Base-by-base conservation (phyloP, 2,329 filamentous ascomycete species). In the Daldinia sp. region DNA sequence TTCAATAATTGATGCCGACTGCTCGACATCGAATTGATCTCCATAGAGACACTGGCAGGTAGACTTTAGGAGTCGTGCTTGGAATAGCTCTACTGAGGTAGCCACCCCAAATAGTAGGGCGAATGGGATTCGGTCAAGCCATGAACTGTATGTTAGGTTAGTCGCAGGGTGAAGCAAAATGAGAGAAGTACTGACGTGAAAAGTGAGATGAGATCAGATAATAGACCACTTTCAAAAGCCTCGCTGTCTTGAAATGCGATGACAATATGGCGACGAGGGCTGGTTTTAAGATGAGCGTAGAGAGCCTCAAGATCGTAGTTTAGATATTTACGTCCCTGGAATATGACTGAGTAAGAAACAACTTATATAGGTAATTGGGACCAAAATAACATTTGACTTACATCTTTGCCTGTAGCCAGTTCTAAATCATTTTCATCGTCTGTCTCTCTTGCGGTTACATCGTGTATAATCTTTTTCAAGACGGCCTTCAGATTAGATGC, bases 241-340 rank as follows among this genome's bases (percentile, higher is more conserved):
- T 96, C 93, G 69, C 92, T 93, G 75, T 96, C 93, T 77, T 94
- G 90, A 66, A 96, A 89, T 0, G 91, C 89, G 55, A 97, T 83
- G 58, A 93, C 86, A 9, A 95, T 86, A 72, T 89, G 88, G 44
- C 86, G 80, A 33, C 85, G 85, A 26, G 80, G 78, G 41, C 86
- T 85, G 7, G 83, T 81, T 65, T 83, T 84, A 13, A 89, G 83
- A 78, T 87, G 89, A 28, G 87, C 84, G 68, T 89, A 82, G 33
- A 96, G 79, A 26, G 91, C 88, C 73, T 92, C 90, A 15, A 96
- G 84, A 75, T 96, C 93, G 77, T 95, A 96, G 73, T 93, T 91
- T 2, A 95, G 85, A 66, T 92, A 87, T 77, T 88, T 89, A 37
- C 87, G 86, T 1, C 87, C 88, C 84, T 90, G 74, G 56, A 70